Percentiles rank a stretch among this genome's conserved stretches.
phyloP scores from a whole-genome alignment of 805 yeast species.

The Torulaspora franciscae region DNA sequence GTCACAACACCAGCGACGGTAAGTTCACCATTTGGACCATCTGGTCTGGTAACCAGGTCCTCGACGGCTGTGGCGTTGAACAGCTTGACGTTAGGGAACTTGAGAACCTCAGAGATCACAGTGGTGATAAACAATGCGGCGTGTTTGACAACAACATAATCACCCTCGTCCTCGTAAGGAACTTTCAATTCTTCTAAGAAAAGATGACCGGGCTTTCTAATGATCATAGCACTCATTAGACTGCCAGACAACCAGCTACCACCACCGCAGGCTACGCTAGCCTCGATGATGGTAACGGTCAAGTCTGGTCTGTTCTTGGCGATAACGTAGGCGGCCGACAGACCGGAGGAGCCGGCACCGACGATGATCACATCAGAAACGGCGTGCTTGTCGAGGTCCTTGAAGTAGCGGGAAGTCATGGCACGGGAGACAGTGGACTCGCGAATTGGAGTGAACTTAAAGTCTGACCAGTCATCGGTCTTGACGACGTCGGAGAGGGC shows the following conservation, averaged over 20 bases:
- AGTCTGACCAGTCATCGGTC: conserved; percentile 56
- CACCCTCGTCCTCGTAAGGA: conserved; percentile 74
- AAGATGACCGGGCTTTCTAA: conserved; percentile 72
- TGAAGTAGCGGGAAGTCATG: conserved; percentile 69
- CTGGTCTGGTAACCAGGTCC: conserved; percentile 69
- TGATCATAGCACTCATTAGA: conserved; percentile 69
- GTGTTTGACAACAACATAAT: conserved; percentile 73
- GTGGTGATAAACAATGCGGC: conserved; percentile 76
- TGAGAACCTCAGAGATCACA: conserved; percentile 59
- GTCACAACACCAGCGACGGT: conserved; percentile 77
- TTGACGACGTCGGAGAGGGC: conserved; percentile 33
- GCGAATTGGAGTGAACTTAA: conserved; percentile 65
- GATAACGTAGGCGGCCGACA: conserved; percentile 68
- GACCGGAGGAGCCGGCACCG: conserved; percentile 76
- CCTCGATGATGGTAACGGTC: conserved; percentile 68
- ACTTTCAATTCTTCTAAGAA: conserved; percentile 61
- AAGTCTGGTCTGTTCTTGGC: conserved; percentile 72
- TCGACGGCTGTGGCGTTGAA: conserved; percentile 80
- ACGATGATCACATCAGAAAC: conserved; percentile 70
- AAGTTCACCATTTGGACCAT: conserved; percentile 49
- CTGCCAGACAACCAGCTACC: conserved; percentile 79
- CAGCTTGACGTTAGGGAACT: conserved; percentile 68
- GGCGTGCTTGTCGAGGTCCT: conserved; percentile 66
- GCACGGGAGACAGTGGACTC: conserved; percentile 78
- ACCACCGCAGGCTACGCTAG: conserved; percentile 74